Base-by-base conservation (phyloP, 139 green algal species). In the Cymbomonas tetramitiformis region DNA sequence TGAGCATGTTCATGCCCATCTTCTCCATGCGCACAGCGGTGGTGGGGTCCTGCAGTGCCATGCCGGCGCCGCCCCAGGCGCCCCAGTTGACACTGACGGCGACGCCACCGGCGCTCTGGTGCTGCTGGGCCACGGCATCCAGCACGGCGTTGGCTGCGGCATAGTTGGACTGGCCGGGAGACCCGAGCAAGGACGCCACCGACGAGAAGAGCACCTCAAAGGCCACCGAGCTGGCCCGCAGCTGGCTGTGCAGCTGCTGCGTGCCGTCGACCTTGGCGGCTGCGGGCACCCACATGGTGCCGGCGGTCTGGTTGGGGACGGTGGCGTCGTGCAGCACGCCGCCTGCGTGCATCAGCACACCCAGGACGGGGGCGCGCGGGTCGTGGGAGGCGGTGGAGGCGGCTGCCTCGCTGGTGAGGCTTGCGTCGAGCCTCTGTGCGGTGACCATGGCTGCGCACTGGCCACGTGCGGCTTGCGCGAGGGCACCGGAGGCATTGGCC, bases 1-100 rank as follows among this genome's bases (percentile, higher is more conserved):
- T 46, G 41, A 93, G 46, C 23, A 76, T 66, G 3, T 70, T 72
- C 46, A 88, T 66, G 7, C 85, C 85, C 0, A 79, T 73, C 1
- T 80, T 66, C 41, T 77, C 30, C 59, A 75, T 72, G 30, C 68
- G 73, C 0, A 52, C 65, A 6, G 70, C 55, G 2, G 61, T 32
- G 21, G 68, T 51, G 10, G 73, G 68, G 1, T 73, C 52, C 2
- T 70, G 36, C 6, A 68, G 73, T 7, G 77, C 79, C 69, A 80
- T 80, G 25, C 73, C 73, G 9, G 40, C 41, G 18, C 62, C 68
- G 7, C 38, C 39, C 72, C 72, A 77, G 0, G 61, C 69, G 18
- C 73, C 69, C 56, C 56, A 80, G 59, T 80, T 68, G 34, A 85
- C 39, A 38, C 52, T 71, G 30, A 30, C 33, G 25, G 31, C 24